phyloP scores from a whole-genome alignment of 2,329 filamentous ascomycete species.

The Venturia carpophila region DNA sequence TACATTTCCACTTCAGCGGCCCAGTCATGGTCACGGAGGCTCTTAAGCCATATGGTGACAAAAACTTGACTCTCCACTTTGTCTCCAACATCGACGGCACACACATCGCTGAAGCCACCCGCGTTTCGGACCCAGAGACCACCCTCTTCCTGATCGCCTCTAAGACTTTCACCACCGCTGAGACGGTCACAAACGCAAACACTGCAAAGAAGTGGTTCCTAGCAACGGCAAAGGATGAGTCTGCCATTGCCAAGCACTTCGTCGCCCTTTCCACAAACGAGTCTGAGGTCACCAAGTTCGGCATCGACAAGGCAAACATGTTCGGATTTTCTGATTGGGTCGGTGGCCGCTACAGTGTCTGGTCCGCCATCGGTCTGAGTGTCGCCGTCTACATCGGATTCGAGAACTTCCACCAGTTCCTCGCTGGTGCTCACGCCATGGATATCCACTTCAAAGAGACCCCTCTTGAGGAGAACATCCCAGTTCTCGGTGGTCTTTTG shows the following conservation, averaged over 20 bases:
- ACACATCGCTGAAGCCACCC: constrained; percentile 89
- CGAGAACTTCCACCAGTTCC: constrained; percentile 96
- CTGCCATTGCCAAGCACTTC: constrained; percentile 90
- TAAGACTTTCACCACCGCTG: constrained; percentile 98
- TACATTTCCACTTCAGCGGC: constrained; percentile 49
- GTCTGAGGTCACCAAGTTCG: constrained; percentile 92
- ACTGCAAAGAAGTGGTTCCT: constrained; percentile 97
- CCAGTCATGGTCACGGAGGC: constrained; percentile 99
- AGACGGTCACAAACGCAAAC: constrained; percentile 96
- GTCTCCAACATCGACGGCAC: constrained; percentile 99
- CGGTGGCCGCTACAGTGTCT: constrained; percentile 95
- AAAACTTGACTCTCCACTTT: constrained; percentile 85
- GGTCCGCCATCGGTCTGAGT: constrained; percentile 95
- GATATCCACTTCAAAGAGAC: constrained; percentile 95
- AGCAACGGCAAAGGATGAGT: constrained; percentile 65
- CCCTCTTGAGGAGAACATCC: constrained; percentile 90
- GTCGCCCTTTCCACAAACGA: constrained; percentile 96
- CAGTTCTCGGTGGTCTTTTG: constrained; percentile 79
- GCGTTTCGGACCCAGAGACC: constrained; percentile 84
- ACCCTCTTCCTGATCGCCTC: constrained; percentile 98
- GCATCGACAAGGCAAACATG: constrained; percentile 99
- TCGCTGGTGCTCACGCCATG: constrained; percentile 91
- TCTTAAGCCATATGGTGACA: constrained; percentile 85
- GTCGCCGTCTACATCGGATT: constrained; percentile 92
- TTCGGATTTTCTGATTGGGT: constrained; percentile 99